These are phyloP conservation scores for Geum urbanum DNA, from an alignment of 306 rosid genomes.

Conservation along the genomic window DNA sequence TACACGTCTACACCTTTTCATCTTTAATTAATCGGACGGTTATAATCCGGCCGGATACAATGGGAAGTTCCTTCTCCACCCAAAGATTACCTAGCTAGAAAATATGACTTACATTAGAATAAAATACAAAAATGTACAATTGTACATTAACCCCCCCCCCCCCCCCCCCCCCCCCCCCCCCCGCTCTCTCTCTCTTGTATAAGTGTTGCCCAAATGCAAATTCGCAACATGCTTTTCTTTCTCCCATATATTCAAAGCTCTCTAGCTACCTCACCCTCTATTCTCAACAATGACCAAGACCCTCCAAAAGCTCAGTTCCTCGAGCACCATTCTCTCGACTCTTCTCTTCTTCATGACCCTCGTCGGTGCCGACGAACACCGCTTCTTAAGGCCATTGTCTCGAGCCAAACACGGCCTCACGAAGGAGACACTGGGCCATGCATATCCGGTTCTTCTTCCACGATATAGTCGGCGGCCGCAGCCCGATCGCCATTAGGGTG, in stretches of 20 bases:
- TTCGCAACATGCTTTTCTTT: no score
- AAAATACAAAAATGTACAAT: no score
- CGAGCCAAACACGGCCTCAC: conserved; percentile 23
- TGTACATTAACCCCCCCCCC: no score
- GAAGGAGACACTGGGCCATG: conserved; percentile 41
- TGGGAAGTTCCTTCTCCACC: no score
- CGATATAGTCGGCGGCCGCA: conserved; percentile 42
- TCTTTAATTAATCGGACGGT: no score
- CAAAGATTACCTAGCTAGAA: no score
- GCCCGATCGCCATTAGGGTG: conserved; percentile 41
- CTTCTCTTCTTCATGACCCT: conserved; percentile 11
- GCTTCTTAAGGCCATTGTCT: conserved; percentile 18
- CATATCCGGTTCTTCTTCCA: conserved; percentile 50
- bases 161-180: no score
- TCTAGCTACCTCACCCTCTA: neutral
- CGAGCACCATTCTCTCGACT: neutral
- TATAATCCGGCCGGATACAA: no score
- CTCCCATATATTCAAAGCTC: neutral
- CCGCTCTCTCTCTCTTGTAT: neutral
- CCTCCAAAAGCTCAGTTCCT: neutral
- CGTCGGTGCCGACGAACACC: neutral
- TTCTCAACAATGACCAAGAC: conserved; percentile 15
- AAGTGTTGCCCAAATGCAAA: neutral
- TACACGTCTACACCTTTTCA: no score
- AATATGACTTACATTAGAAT: no score